Base-by-base conservation (phyloP, 2,329 filamentous ascomycete species). In the Diaporthe sp. region DNA sequence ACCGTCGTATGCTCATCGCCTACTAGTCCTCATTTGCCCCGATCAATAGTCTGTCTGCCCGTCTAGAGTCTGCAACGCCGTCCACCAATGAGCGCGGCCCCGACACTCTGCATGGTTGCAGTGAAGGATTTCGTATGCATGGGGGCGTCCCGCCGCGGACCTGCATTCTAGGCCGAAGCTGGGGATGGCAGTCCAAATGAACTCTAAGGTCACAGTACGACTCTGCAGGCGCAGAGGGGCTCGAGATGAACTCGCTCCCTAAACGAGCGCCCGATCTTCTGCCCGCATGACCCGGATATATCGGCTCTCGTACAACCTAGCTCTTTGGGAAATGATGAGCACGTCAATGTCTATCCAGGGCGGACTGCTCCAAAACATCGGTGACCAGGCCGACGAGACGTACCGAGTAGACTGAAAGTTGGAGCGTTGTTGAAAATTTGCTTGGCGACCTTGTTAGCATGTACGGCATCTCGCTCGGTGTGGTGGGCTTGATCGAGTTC, bases 121-220 rank as follows among this genome's bases (percentile, higher is more conserved):
- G n/a, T 68, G 63, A 39, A 68, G 63, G 63, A 68, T 68, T 68
- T 37, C 37, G 63, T 10, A n/a, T 68, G 63, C 63, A 68, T 53
- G 13, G 59, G 59, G 39, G 47, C 30, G 44, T 44, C 44, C 44
- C 63, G 63, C 63, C 30, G n/a, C 63, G 63, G 63, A 66, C 61
- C 61, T 66, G 63, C 63, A 50, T 66, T 35, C 44, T 51, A 44
- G 37, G 47, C 63, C 63, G 44, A 66, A 66, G 30, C 63, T 66
- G 30, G 32, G 37, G 63, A 32, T 51, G 30, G 30, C n/a, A 25
- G 44, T 35, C 58, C 10, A 61, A 27, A 61, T 61, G 35, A 61
- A 61, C 12, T 39, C 27, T 13, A 8, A 22, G n/a, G 63, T n/a
- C n/a, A n/a, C n/a, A n/a, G 42, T 37, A 27, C 42, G 44, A 50